phyloP scores from a whole-genome alignment of 495 filamentous ascomycete species.

The Achaetomiella virescens region DNA sequence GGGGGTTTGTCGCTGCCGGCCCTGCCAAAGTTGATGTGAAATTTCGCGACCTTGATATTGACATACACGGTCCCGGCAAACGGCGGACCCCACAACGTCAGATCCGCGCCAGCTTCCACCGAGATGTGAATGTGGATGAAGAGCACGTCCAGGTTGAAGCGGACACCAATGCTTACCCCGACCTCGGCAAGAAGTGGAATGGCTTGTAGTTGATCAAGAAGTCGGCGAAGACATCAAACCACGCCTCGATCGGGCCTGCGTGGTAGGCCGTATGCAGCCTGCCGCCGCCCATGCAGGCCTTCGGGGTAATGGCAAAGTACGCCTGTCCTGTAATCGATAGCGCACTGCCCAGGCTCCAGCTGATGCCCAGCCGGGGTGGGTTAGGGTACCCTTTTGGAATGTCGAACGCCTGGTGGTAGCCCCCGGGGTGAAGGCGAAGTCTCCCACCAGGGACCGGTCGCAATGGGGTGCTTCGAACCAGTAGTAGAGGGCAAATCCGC shows the following conservation, averaged over 20 bases:
- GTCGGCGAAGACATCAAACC: constrained; percentile 39
- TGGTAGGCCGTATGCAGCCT: constrained; percentile 23
- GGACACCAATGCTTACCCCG: constrained; percentile 36
- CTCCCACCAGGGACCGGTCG: constrained; percentile 23
- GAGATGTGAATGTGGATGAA: constrained; percentile 31
- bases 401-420: constrained; percentile 41
- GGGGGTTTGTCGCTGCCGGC: too few species aligned
- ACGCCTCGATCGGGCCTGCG: constrained; percentile 33
- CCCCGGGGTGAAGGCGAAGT: constrained; percentile 51
- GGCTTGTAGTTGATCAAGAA: constrained; percentile 48
- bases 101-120: constrained; percentile 31
- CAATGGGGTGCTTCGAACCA: constrained; percentile 34
- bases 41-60: constrained; percentile 37
- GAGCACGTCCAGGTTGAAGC: constrained; percentile 32
- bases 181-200: constrained; percentile 39
- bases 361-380: constrained; percentile 40
- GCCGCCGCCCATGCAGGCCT: constrained; percentile 45
- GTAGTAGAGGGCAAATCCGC: constrained; percentile 41
- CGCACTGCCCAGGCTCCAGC: constrained; percentile 26
- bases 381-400: constrained; percentile 37
- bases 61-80: constrained; percentile 36
- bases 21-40: constrained; percentile 39
- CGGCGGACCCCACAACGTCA: constrained; percentile 36
- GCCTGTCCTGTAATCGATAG: constrained; percentile 39
- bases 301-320: constrained; percentile 51